Conservation (phyloP, 2,329 filamentous ascomycete species). For the Colletotrichum simmondsii region DNA sequence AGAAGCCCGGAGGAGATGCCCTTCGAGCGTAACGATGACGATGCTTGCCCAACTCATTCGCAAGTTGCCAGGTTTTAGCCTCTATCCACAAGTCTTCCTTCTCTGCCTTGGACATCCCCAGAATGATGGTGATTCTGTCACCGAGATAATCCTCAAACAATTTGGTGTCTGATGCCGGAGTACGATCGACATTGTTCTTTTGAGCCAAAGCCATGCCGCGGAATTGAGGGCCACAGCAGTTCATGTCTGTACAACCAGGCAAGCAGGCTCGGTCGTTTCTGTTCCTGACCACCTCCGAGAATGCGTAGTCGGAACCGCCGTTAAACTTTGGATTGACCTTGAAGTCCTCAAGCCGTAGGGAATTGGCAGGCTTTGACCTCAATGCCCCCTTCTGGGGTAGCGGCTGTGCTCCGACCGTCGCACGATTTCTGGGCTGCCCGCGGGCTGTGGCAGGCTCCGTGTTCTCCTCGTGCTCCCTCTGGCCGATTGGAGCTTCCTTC, state of each 20-base stretch:
- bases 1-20: constrained; percentile 86
- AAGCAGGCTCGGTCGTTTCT: constrained; percentile 76
- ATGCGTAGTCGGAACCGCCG: constrained; percentile 78
- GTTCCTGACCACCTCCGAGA: constrained; percentile 77
- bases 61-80: constrained; percentile 78
- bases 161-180: constrained; percentile 53
- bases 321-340: constrained; percentile 82
- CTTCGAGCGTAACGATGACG: constrained; percentile 78
- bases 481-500: constrained; percentile 12
- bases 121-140: constrained; percentile 68
- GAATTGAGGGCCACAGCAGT: constrained; percentile 82
- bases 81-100: constrained; percentile 76
- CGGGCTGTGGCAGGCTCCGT: constrained; percentile 8
- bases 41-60: constrained; percentile 82
- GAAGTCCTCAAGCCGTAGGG: constrained; percentile 78
- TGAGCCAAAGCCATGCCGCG: constrained; percentile 70
- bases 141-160: constrained; percentile 69
- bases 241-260: constrained; percentile 77
- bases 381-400: constrained; percentile 49
- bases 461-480: background rate
- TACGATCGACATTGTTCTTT: constrained; percentile 52
- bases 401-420: constrained; percentile 18
- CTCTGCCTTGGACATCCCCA: constrained; percentile 68
- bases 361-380: constrained; percentile 65
- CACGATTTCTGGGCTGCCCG: background rate